Percentiles rank a stretch among this genome's conserved stretches.
Evolutionary conservation across 495 filamentous ascomycete species (phyloP).

Genomic region (Lasiosphaeria miniovina): DNA sequence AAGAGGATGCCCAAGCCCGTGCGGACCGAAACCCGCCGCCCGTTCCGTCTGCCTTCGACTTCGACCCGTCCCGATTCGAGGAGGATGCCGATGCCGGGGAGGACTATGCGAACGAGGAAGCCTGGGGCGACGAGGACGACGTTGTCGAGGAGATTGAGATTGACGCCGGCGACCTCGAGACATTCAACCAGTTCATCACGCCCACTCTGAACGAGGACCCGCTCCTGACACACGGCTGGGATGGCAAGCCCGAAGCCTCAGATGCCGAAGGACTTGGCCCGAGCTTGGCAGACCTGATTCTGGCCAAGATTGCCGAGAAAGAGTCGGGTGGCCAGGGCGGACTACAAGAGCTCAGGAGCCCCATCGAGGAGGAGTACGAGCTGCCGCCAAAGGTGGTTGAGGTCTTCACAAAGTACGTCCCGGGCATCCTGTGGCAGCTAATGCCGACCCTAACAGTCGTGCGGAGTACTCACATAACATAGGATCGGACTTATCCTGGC

Average conservation of each 20-base stretch:
- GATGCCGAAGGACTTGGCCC: conserved; percentile 57
- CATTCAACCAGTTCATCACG: conserved; percentile 87
- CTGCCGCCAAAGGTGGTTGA: conserved; percentile 89
- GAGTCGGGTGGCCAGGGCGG: conserved; percentile 62
- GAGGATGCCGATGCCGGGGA: conserved; percentile 33
- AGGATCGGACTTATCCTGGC: conserved; percentile 86
- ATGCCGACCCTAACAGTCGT: conserved; percentile 3
- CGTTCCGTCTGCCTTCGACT: conserved; percentile 40
- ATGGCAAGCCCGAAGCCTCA: conserved; percentile 37
- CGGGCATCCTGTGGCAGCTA: conserved; percentile 4
- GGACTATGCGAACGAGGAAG: conserved; percentile 52
- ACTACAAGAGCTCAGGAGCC: conserved; percentile 30
- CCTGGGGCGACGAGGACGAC: conserved; percentile 70
- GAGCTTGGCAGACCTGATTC: conserved; percentile 86
- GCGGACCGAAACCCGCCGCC: conserved; percentile 6
- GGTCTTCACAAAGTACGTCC: conserved; percentile 80
- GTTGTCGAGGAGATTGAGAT: conserved; percentile 75
- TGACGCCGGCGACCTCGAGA: conserved; percentile 82
- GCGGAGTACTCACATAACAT: background rate
- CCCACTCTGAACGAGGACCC: conserved; percentile 49
- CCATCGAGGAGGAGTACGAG: conserved; percentile 73
- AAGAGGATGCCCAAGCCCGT: conserved; percentile 56
- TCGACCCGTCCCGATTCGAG: conserved; percentile 39
- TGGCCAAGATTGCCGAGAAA: conserved; percentile 89
- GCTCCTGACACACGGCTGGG: conserved; percentile 50